Base-by-base conservation (phyloP, 805 yeast genomes). In the Saccharomycopsis sp. region DNA sequence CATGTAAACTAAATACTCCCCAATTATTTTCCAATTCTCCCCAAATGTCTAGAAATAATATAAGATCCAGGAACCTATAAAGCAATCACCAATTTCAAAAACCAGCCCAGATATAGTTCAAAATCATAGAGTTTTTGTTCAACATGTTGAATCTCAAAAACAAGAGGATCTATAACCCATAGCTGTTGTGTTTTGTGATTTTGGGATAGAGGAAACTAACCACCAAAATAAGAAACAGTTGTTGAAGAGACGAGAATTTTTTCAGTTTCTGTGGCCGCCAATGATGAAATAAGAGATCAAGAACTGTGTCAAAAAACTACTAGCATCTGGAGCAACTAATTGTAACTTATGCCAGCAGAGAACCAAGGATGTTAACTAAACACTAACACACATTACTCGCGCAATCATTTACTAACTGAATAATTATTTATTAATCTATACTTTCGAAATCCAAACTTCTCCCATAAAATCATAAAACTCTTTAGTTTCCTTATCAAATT, bases 401-500 rank as follows among this genome's bases (percentile, higher is more conserved):
- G n/a, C n/a, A n/a, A n/a, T n/a, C n/a, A n/a, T n/a, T n/a, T n/a
- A n/a, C n/a, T n/a, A n/a, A n/a, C n/a, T n/a, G n/a, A n/a, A n/a
- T n/a, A n/a, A n/a, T n/a, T n/a, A n/a, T n/a, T n/a, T 23, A 23
- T 23, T 23, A 35, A 10, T 6, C n/a, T 31, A 31, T 15, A 26
- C 26, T 14, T 38, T 32, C 4, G 17, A 26, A 31, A 29, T 42
- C 68, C 68, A 63, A 20, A 63, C 46, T 29, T 55, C 59, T 19
- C 70, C 70, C 31, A 57, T 58, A 38, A 57, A 60, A 13, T 52
- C 52, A 32, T 58, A 64, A 23, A 55, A 46, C 17, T 51, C 15
- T 29, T 28, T 39, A 4, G 47, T 43, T 2, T 27, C 34, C 9
- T 49, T 37, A 32, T 49, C 47, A 39, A 51, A 55, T 26, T 46